These are phyloP conservation scores for Fusarium musae DNA, from an alignment of 2,329 filamentous ascomycete species.

Conservation along the genomic window DNA sequence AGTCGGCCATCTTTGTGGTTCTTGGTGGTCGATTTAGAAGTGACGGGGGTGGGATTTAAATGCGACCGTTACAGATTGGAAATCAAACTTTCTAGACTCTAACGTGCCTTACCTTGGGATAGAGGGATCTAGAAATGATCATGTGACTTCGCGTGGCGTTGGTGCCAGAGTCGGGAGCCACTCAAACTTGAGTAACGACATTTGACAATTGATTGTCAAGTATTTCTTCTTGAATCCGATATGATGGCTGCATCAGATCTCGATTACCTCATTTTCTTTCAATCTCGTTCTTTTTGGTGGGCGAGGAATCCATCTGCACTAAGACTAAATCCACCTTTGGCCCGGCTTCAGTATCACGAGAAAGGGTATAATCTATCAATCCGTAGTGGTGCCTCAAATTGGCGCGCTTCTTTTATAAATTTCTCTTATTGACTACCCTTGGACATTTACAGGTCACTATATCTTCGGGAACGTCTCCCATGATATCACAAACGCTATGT, in stretches of 20 bases:
- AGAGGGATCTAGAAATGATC: constrained; percentile 27
- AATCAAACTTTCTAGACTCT: constrained; percentile 21
- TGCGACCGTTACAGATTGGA: constrained; percentile 21
- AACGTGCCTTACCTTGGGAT: neutral
- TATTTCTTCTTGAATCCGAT: neutral
- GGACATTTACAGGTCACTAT: neutral
- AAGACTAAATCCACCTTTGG: neutral
- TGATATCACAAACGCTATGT: neutral
- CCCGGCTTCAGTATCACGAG: neutral
- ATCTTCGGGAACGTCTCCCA: neutral
- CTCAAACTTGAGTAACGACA: neutral
- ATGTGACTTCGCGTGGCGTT: constrained; percentile 30
- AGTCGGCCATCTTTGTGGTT: constrained; percentile 32
- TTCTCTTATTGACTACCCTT: no score
- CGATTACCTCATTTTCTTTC: neutral
- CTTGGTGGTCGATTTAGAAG: neutral
- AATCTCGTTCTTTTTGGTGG: neutral
- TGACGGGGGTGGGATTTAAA: neutral
- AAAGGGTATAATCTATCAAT: neutral
- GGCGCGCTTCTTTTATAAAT: neutral
- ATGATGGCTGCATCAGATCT: neutral
- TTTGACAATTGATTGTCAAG: neutral
- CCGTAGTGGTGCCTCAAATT: neutral
- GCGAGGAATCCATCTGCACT: neutral
- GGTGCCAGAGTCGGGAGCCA: neutral